A percentile compares a stretch with the other conserved stretches of the same genome.
Conservation (phyloP, 1,284 basidiomycete species). For the Sporisorium exsertum region DNA sequence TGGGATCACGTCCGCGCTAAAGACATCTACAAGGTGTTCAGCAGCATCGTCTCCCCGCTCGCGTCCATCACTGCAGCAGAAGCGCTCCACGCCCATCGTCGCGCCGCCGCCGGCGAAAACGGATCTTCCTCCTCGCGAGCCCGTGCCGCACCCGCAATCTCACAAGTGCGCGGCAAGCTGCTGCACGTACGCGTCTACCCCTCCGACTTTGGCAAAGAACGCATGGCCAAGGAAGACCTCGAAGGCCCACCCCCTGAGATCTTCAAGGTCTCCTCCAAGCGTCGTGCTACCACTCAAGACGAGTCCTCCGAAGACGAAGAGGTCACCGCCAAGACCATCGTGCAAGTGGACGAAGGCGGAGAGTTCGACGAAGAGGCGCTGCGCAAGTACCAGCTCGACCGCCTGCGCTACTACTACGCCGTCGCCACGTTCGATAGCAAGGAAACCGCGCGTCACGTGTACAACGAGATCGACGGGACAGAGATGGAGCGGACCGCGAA, state of each 20-base stretch:
- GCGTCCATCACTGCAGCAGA: constrained; percentile 50
- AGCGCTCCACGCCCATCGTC: constrained; percentile 31
- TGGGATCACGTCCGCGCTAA: constrained; percentile 95
- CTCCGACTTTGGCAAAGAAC: constrained; percentile 90
- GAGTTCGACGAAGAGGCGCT: constrained; percentile 83
- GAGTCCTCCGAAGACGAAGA: constrained; percentile 74
- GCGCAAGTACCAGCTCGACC: constrained; percentile 91
- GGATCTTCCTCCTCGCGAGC: constrained; percentile 17
- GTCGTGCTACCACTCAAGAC: constrained; percentile 69
- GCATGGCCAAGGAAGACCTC: constrained; percentile 86
- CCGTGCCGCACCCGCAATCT: constrained; percentile 43
- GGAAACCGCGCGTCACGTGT: constrained; percentile 83
- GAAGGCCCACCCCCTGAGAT: constrained; percentile 91
- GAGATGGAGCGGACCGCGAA: constrained; percentile 98
- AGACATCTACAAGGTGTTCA: constrained; percentile 92
- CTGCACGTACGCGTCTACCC: constrained; percentile 79
- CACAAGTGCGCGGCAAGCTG: constrained; percentile 52
- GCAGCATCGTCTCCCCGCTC: constrained; percentile 78
- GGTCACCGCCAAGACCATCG: constrained; percentile 68
- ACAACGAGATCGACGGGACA: constrained; percentile 89
- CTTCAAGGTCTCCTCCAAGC: constrained; percentile 72
- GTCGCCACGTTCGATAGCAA: constrained; percentile 88
- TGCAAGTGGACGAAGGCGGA: constrained; percentile 67
- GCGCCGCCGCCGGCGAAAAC: constrained; percentile 14
- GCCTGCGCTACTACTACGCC: constrained; percentile 95